Evolutionary conservation across 768 basidiomycete genomes (phyloP).

Genomic region (Clathrus columnatus): DNA sequence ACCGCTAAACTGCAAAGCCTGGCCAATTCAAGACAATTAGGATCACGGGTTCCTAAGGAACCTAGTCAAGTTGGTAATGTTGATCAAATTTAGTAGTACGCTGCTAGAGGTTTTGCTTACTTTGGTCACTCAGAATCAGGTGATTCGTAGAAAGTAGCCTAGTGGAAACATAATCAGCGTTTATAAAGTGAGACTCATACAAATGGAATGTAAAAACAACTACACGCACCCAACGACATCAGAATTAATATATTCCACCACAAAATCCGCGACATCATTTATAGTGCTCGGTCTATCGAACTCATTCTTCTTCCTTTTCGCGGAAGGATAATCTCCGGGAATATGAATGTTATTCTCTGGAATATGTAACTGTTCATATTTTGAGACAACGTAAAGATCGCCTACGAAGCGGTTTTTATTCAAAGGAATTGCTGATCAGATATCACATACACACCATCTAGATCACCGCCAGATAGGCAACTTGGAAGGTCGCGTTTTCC

Average conservation of each 20-base stretch:
- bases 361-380: conserved; percentile 47
- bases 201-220: background rate
- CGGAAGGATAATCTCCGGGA: conserved; percentile 44
- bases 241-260: conserved; percentile 78
- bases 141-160: conserved; percentile 67
- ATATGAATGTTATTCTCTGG: conserved; percentile 29
- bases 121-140: conserved; percentile 28
- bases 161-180: conserved; percentile 1
- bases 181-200: too few species aligned
- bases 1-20: conserved; percentile 59
- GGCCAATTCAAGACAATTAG: conserved; percentile 48
- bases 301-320: background rate
- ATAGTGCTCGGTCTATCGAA: conserved; percentile 37
- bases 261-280: conserved; percentile 68
- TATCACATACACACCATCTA: conserved; percentile 55
- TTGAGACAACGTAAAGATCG: conserved; percentile 57
- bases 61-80: conserved; percentile 4
- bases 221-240: conserved; percentile 55
- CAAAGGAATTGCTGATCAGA: background rate
- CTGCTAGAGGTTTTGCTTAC: background rate
- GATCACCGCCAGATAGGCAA: conserved; percentile 64
- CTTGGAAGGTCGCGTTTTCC: conserved; percentile 58
- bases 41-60: conserved; percentile 45
- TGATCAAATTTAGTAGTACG: conserved; percentile 1
- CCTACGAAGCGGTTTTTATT: conserved; percentile 26